Evolutionary conservation across 2,329 filamentous ascomycete species (phyloP).

Genomic region (Penicillium thymicola): DNA sequence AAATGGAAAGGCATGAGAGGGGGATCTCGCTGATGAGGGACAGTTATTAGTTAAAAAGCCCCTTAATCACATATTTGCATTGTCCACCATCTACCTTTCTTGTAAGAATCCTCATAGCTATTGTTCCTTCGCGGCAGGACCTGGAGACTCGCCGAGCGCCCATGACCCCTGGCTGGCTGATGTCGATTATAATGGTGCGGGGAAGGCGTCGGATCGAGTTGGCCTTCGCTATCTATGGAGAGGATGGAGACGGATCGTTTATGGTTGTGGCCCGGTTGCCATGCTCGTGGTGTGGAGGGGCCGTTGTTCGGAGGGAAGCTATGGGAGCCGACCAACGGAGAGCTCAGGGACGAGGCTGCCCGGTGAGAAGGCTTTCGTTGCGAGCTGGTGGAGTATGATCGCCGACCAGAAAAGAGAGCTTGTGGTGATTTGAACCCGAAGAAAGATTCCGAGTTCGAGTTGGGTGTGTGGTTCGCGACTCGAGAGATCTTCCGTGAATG

Average conservation of each 20-base stretch:
- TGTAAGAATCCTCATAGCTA: conserved; percentile 38
- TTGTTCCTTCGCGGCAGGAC: conserved; percentile 56
- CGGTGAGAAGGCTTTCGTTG: conserved; percentile 38
- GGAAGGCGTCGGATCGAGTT: conserved; percentile 32
- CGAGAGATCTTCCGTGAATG: conserved; percentile 41
- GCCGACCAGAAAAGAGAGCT: conserved; percentile 37
- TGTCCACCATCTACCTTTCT: conserved; percentile 35
- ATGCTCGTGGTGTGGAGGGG: conserved; percentile 32
- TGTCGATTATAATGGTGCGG: conserved; percentile 41
- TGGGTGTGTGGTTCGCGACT: conserved; percentile 30
- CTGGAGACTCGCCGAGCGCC: conserved; percentile 77
- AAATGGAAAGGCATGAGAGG: conserved; percentile 32
- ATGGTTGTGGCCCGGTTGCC: conserved; percentile 56
- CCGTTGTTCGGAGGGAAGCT: conserved; percentile 39
- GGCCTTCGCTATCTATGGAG: conserved; percentile 61
- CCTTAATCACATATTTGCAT: neutral
- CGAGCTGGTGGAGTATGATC: conserved; percentile 35
- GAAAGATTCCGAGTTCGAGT: conserved; percentile 36
- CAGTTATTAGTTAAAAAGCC: neutral
- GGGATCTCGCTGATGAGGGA: conserved; percentile 32
- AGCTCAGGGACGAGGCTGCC: conserved; percentile 40
- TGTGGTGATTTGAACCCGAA: conserved; percentile 40
- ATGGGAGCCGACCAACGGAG: conserved; percentile 37
- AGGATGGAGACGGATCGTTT: conserved; percentile 78
- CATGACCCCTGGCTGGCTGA: conserved; percentile 63